Evolutionary conservation across 2,329 filamentous ascomycete species (phyloP), one percentile per base, ranked within the genome.

Genomic region (Dactylellina cionopaga): DNA sequence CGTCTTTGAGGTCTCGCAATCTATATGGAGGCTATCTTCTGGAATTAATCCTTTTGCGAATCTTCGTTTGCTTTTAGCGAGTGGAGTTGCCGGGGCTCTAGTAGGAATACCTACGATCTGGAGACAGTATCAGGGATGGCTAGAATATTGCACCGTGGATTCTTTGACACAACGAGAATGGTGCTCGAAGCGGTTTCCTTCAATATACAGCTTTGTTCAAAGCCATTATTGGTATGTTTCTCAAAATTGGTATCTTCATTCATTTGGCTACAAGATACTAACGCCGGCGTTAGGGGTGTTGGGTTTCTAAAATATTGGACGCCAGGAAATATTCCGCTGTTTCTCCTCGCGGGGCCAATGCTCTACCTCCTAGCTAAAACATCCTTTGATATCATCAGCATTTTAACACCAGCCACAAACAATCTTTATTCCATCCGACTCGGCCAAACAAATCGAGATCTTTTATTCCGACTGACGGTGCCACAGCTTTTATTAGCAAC

Each of bases 251-350:
- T 19, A 17, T 46, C 25, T 27, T 19, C 19, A 11, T 15, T n/a
- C n/a, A n/a, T 22, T 13, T 76, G 44, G 49, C 5, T 4, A n/a
- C 31, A 33, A 33, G 29, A 74, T 65, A 22, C 73, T 76, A 79
- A 76, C 78, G 41, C 51, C 9, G 13, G n/a, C n/a, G 35, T 19
- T 73, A 96, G 93, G 95, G 89, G 94, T 77, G 88, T 90, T 56
- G 95, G 95, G 0, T 90, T 96, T 76, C 85, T 98, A 55, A 86
- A 86, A 69, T 99, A 99, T 82, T 99, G 95, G 95, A 96, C 89
- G 0, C 75, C 89, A 0, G 87, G 89, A 4, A 97, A 99, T 78
- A 78, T 95, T 7, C 95, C 95, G 0, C 85, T 99, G 1, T 99
- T 99, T 80, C 77, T 93, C 19, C 85, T 99, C 9, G 93, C 93